These are phyloP conservation scores for Inga oerstediana DNA, from an alignment of 306 rosid species.

Conservation along the genomic window DNA sequence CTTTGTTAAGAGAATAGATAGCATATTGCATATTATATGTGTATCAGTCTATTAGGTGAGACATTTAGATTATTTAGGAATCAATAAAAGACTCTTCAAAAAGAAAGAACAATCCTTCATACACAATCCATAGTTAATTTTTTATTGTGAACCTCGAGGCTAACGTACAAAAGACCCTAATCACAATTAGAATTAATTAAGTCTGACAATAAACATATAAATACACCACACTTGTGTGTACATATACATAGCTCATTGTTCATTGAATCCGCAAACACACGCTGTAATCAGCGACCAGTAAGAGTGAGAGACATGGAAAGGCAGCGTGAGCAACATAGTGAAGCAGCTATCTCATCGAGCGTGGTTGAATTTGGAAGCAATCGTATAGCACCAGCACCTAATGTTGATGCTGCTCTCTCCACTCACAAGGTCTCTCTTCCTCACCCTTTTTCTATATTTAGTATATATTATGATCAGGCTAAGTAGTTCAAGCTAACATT, in stretches of 20 bases:
- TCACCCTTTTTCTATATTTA: not conserved
- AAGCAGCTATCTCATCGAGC: not conserved
- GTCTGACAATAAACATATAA: not conserved
- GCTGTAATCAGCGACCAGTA: not conserved
- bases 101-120: too few relatives aligned
- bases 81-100: too few relatives aligned
- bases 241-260: not conserved
- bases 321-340: not conserved
- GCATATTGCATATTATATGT: not conserved
- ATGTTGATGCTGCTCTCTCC: constrained; percentile 1
- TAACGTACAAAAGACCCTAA: too few relatives aligned
- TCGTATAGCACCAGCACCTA: constrained; percentile 43
- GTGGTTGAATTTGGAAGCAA: constrained; percentile 28
- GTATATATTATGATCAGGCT: not conserved
- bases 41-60: too few relatives aligned
- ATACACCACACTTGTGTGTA: not conserved
- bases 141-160: too few relatives aligned
- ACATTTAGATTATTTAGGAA: too few relatives aligned
- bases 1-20: not conserved
- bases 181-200: not conserved
- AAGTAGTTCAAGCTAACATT: not conserved
- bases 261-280: not conserved
- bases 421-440: constrained; percentile 34
- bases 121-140: too few relatives aligned
- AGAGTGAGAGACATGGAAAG: not conserved